These are phyloP conservation scores for Pseudonitzschia multistriata DNA, from an alignment of 108 stramenopile genomes.

Conservation along the genomic window DNA sequence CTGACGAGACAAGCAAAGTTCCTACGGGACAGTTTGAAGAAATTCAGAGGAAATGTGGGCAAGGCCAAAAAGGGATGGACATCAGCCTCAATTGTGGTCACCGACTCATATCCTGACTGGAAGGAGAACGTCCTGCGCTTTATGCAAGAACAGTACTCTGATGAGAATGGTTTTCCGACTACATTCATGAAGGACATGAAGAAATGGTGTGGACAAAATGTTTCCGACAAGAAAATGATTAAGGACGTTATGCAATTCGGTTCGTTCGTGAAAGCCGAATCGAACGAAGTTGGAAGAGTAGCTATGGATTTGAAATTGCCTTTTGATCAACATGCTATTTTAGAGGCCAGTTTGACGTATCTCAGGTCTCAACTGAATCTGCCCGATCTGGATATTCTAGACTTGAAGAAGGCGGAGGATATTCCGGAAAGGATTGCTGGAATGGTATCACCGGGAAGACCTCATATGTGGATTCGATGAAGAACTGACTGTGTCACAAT, in stretches of 20 bases:
- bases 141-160: conserved; percentile 76
- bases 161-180: conserved; percentile 28
- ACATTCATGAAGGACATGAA: conserved; percentile 81
- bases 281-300: conserved; percentile 76
- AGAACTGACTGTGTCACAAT: not conserved
- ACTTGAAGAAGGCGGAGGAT: conserved; percentile 46
- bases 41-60: conserved; percentile 69
- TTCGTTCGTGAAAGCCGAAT: conserved; percentile 88
- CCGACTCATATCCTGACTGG: conserved; percentile 85
- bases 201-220: conserved; percentile 60
- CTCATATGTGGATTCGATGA: conserved; percentile 73
- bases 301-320: conserved; percentile 85
- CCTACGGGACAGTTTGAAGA: conserved; percentile 69
- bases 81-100: conserved; percentile 67
- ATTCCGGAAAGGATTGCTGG: conserved; percentile 58
- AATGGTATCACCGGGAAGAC: conserved; percentile 74
- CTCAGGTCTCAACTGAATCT: conserved; percentile 70
- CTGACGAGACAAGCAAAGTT: conserved; percentile 82
- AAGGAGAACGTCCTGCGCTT: conserved; percentile 77
- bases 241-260: conserved; percentile 94
- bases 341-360: conserved; percentile 64
- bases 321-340: conserved; percentile 78
- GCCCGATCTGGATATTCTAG: conserved; percentile 51
- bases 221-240: conserved; percentile 84
- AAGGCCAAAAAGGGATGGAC: conserved; percentile 81